These are phyloP conservation scores for Xylariaceae sp. DNA, from an alignment of 2,329 filamentous ascomycete species.

Conservation along the genomic window DNA sequence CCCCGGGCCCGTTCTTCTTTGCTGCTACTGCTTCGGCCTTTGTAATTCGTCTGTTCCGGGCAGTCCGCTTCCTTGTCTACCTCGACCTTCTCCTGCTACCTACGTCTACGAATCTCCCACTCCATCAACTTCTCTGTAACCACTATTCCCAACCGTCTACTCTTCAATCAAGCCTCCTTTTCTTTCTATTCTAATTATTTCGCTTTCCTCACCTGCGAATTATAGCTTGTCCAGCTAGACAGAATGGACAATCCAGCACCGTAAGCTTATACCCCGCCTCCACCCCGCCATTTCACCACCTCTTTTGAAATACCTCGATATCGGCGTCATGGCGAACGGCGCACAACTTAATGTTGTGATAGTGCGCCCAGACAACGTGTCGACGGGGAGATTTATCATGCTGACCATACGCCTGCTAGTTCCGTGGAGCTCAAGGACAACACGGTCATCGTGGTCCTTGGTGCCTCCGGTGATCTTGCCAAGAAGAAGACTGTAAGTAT, in stretches of 20 bases:
- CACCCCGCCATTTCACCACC: conserved; percentile 43
- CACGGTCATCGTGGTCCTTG: conserved; percentile 94
- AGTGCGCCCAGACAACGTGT: background rate
- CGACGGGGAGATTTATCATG: conserved; percentile 27
- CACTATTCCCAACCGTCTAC: conserved; percentile 8
- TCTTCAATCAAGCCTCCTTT: background rate
- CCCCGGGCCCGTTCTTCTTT: too few species aligned
- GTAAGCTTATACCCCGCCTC: conserved; percentile 44
- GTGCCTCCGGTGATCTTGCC: conserved; percentile 94
- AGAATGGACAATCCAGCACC: conserved; percentile 42
- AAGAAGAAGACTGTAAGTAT: conserved; percentile 96
- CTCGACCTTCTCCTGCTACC: conserved; percentile 20
- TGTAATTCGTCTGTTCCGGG: conserved; percentile 20
- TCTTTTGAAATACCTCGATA: conserved; percentile 25
- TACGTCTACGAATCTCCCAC: conserved; percentile 2
- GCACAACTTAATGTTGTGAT: conserved; percentile 10
- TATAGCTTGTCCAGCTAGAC: conserved; percentile 24
- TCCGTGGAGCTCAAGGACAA: conserved; percentile 97
- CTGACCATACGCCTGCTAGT: conserved; percentile 58
- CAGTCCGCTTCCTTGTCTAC: conserved; percentile 21
- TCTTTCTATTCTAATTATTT: conserved; percentile 5
- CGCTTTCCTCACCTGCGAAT: conserved; percentile 19
- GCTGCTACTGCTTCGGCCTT: too few species aligned
- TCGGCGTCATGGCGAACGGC: conserved; percentile 22
- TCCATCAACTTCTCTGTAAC: conserved; percentile 23